phyloP scores from a whole-genome alignment of 495 filamentous ascomycete species.

The Lasiosphaeria hispida region DNA sequence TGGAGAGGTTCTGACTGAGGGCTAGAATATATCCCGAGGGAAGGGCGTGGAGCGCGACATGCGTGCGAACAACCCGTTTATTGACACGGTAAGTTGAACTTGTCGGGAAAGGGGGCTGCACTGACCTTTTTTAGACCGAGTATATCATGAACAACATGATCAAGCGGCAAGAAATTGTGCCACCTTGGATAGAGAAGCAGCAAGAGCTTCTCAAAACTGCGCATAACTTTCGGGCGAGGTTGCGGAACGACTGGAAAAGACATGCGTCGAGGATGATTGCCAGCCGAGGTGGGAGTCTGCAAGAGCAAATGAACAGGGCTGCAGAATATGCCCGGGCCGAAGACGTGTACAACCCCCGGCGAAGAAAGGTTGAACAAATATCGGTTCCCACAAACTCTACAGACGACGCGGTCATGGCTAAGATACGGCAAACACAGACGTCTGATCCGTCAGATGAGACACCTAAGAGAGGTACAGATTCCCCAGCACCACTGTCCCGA shows the following conservation, averaged over 20 bases:
- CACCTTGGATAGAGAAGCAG: constrained; percentile 95
- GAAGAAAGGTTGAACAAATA: constrained; percentile 45
- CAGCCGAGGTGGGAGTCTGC: constrained; percentile 73
- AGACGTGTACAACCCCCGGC: constrained; percentile 50
- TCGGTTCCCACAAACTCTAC: constrained; percentile 48
- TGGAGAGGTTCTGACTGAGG: background rate
- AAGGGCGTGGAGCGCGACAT: constrained; percentile 75
- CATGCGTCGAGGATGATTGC: constrained; percentile 81
- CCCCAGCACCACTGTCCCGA: constrained; percentile 23
- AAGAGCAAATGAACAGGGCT: constrained; percentile 71
- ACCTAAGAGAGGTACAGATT: background rate
- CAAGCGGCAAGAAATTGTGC: constrained; percentile 82
- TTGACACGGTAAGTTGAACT: constrained; percentile 62
- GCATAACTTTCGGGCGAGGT: constrained; percentile 64
- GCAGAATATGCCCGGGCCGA: constrained; percentile 74
- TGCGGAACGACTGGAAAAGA: constrained; percentile 83
- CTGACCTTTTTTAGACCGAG: constrained; percentile 56
- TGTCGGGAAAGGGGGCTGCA: background rate
- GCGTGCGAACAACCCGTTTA: constrained; percentile 80
- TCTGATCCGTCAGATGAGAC: constrained; percentile 3
- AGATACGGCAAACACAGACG: constrained; percentile 36
- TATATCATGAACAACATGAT: constrained; percentile 99
- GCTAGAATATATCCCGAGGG: constrained; percentile 69
- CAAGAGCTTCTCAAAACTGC: constrained; percentile 77
- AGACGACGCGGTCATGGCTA: constrained; percentile 47